Evolutionary conservation across 2,329 filamentous ascomycete genomes (phyloP).

Genomic region (Pyricularia sp.): DNA sequence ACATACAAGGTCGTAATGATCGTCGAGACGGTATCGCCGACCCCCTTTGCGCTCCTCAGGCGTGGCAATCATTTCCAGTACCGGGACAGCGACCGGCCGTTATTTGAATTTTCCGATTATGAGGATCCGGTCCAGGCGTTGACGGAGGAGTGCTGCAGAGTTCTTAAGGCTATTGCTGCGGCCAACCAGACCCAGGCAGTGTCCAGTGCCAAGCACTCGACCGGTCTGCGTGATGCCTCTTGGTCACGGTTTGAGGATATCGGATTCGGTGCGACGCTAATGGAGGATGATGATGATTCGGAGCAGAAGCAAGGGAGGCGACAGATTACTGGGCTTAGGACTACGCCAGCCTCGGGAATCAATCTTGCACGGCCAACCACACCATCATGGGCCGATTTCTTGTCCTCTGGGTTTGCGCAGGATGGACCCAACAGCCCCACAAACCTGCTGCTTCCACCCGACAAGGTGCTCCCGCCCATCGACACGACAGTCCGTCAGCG

Average conservation of each 20-base stretch:
- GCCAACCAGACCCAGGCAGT: slow-evolving; percentile 72
- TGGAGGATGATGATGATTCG: slow-evolving; percentile 61
- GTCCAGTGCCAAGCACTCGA: slow-evolving; percentile 61
- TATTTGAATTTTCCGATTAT: slow-evolving; percentile 79
- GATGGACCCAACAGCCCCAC: slow-evolving; percentile 52
- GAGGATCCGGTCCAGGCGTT: slow-evolving; percentile 82
- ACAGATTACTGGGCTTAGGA: slow-evolving; percentile 42
- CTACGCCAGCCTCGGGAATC: slow-evolving; percentile 56
- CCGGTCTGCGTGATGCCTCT: slow-evolving; percentile 70
- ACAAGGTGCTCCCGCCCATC: slow-evolving; percentile 84
- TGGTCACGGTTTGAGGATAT: slow-evolving; percentile 97
- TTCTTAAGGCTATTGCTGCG: slow-evolving; percentile 78
- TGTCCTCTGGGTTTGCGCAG: slow-evolving; percentile 86
- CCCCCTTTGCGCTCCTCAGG: slow-evolving; percentile 82
- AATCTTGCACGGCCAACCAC: slow-evolving; percentile 78
- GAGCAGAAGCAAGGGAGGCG: slow-evolving; percentile 31
- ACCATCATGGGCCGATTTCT: slow-evolving; percentile 95
- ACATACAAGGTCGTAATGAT: slow-evolving; percentile 95
- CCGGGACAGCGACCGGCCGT: slow-evolving; percentile 73
- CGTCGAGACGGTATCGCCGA: slow-evolving; percentile 88
- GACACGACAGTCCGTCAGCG: slow-evolving; percentile 61
- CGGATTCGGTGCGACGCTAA: slow-evolving; percentile 70
- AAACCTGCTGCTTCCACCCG: slow-evolving; percentile 75
- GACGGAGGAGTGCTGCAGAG: slow-evolving; percentile 88
- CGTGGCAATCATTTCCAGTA: slow-evolving; percentile 94